Conservation (phyloP, 2,329 filamentous ascomycete genomes). For the Laburnicola sp. region DNA sequence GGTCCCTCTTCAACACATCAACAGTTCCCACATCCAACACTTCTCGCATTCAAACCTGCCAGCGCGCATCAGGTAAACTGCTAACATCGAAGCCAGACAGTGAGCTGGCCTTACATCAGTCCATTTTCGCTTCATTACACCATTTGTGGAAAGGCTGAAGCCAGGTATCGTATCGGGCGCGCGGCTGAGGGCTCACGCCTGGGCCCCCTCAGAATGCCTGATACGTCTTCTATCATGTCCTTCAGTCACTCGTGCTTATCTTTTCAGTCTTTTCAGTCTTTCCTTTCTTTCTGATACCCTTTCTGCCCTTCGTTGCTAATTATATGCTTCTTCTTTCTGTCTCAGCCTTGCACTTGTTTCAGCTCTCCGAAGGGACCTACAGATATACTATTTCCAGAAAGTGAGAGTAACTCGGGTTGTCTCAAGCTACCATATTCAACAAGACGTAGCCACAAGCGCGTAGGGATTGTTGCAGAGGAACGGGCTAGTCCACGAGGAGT, state of each 20-base stretch:
- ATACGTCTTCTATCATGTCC: background rate
- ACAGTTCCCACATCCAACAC: no score
- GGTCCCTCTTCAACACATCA: background rate
- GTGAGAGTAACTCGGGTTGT: background rate
- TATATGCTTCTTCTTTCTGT: background rate
- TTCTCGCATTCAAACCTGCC: no score
- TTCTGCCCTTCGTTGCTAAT: background rate
- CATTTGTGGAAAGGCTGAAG: slow-evolving; percentile 27
- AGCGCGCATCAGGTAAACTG: background rate
- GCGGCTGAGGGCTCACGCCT: slow-evolving; percentile 24
- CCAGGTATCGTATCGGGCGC: slow-evolving; percentile 17
- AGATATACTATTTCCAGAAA: background rate
- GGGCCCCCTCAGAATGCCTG: background rate
- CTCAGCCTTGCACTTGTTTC: background rate
- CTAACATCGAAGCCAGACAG: background rate
- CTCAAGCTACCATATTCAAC: background rate
- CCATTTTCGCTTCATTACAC: slow-evolving; percentile 9
- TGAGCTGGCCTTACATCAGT: background rate
- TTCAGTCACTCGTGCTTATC: background rate
- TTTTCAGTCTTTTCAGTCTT: background rate
- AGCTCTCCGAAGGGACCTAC: background rate
- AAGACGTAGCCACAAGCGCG: no score
- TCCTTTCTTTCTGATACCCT: background rate
- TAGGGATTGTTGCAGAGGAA: no score
- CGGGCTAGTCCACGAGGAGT: background rate